phyloP scores from a whole-genome alignment of 2,329 filamentous ascomycete genomes.

The Cordyceps cateniannulata region DNA sequence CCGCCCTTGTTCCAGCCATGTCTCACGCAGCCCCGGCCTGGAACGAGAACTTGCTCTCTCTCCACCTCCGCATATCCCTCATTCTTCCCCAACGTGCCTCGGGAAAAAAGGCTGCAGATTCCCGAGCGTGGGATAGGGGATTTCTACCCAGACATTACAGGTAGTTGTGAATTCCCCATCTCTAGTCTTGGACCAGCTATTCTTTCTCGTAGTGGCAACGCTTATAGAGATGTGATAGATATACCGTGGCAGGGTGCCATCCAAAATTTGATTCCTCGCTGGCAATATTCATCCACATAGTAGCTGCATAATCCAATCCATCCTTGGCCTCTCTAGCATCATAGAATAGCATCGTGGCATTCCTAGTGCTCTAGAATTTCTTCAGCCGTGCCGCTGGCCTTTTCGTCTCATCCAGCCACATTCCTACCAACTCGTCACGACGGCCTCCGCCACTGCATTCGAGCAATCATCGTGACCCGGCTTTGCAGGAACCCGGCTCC shows the following conservation, averaged over 20 bases:
- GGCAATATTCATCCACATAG: neutral
- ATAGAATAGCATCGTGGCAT: neutral
- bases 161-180: neutral
- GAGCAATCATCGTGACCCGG: neutral
- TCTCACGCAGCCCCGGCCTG: conserved; percentile 2
- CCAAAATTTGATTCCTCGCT: neutral
- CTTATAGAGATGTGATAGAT: neutral
- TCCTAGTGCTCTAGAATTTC: neutral
- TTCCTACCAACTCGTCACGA: neutral
- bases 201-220: neutral
- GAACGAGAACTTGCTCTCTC: neutral
- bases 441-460: neutral
- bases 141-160: neutral
- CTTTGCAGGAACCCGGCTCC: neutral
- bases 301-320: neutral
- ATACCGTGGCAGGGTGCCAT: neutral
- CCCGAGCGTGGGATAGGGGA: neutral
- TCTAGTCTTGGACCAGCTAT: neutral
- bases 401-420: neutral
- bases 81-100: neutral
- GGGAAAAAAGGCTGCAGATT: neutral
- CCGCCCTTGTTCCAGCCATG: neutral
- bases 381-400: neutral
- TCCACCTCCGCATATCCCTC: neutral
- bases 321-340: neutral